Percentiles rank a stretch among this genome's conserved stretches.
These are phyloP conservation scores for Pestalotiopsis sp. DNA, from an alignment of 2,329 filamentous ascomycete species.

Conservation along the genomic window DNA sequence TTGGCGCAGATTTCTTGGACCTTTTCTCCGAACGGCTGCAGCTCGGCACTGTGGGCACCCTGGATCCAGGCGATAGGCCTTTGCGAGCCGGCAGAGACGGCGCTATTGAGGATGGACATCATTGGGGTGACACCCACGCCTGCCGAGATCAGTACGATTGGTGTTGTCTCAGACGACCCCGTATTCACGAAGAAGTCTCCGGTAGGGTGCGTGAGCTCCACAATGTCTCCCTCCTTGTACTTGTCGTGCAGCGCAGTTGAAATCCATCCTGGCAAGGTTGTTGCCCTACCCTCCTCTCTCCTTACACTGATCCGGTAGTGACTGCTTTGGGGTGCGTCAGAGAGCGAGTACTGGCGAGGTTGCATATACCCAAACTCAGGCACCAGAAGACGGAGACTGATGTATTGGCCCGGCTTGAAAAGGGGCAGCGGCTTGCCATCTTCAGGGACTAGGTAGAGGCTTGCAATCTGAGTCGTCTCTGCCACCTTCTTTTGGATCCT, in stretches of 20 bases:
- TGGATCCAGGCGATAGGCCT: conserved; percentile 67
- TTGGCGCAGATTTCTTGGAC: conserved; percentile 45
- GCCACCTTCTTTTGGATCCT: conserved; percentile 61
- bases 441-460: conserved; percentile 70
- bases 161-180: conserved; percentile 43
- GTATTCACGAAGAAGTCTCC: conserved; percentile 66
- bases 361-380: conserved; percentile 67
- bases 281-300: conserved; percentile 50
- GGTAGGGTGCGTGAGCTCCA: conserved; percentile 58
- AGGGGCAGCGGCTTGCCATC: conserved; percentile 59
- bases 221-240: conserved; percentile 52
- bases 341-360: conserved; percentile 76
- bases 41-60: conserved; percentile 52
- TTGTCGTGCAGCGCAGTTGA: conserved; percentile 55
- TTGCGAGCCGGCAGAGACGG: conserved; percentile 30
- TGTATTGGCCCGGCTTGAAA: conserved; percentile 74
- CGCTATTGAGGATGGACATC: conserved; percentile 63
- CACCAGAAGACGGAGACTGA: conserved; percentile 66
- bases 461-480: conserved; percentile 65
- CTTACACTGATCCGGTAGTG: conserved; percentile 79
- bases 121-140: conserved; percentile 72
- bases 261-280: conserved; percentile 48
- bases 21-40: conserved; percentile 58
- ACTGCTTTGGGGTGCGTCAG: conserved; percentile 53
- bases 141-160: conserved; percentile 68